A percentile compares a stretch with the other conserved stretches of the same genome.
Conservation (phyloP, 2,329 filamentous ascomycete species). For the Fusarium dlaminii region DNA sequence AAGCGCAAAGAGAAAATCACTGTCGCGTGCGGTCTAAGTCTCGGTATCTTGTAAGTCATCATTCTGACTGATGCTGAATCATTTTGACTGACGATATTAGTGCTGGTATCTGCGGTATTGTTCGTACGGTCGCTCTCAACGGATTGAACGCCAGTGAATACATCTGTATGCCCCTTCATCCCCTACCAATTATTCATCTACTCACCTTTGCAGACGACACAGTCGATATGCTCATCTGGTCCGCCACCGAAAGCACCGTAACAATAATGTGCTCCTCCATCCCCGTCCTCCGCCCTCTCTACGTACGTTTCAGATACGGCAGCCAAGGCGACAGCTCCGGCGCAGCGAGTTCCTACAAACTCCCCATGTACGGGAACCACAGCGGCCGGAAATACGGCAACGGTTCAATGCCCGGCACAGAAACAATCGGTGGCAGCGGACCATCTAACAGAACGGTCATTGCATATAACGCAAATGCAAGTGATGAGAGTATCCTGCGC, state of each 20-base stretch:
- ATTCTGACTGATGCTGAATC: rapidly evolving
- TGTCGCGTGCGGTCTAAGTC: constrained; percentile 13
- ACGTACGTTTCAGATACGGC: constrained; percentile 20
- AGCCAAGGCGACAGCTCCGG: constrained; percentile 18
- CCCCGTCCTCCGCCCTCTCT: constrained; percentile 17
- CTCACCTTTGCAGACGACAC: constrained; percentile 6
- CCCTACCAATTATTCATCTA: rapidly evolving
- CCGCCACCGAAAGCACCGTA: constrained; percentile 24
- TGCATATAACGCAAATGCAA: constrained; percentile 9
- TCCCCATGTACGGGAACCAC: constrained; percentile 17
- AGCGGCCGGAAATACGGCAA: constrained; percentile 14
- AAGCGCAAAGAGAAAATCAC: constrained; percentile 30
- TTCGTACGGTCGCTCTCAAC: constrained; percentile 15
- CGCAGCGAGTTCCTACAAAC: not conserved
- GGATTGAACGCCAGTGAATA: constrained; percentile 18
- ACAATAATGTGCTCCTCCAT: constrained; percentile 31
- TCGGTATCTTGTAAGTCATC: constrained; percentile 18
- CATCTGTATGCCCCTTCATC: not conserved
- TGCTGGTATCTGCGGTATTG: constrained; percentile 18
- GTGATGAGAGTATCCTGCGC: constrained; percentile 23
- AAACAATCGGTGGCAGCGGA: not conserved
- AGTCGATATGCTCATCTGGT: constrained; percentile 29
- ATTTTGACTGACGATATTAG: not conserved
- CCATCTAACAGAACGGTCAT: not conserved
- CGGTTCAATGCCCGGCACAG: not conserved